Evolutionary conservation across 2,329 filamentous ascomycete genomes (phyloP).

Genomic region (Xylaria sp.): DNA sequence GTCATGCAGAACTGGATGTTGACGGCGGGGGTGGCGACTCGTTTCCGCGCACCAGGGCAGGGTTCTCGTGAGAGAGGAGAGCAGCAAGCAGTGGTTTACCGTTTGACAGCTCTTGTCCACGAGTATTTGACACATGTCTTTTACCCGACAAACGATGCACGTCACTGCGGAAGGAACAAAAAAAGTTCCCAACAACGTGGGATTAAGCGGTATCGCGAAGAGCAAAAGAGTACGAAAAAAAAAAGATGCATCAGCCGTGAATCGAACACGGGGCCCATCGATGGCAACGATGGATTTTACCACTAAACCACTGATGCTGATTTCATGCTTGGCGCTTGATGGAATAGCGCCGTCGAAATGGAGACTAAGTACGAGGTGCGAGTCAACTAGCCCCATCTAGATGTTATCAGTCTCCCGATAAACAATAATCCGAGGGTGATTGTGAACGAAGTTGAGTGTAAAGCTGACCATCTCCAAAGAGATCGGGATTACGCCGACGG

Average conservation of each 20-base stretch:
- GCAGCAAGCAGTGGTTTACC: no score
- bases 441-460: no score
- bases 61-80: background rate
- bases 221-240: no score
- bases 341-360: background rate
- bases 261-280: slow-evolving; percentile 45
- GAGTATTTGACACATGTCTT: background rate
- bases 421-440: background rate
- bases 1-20: background rate
- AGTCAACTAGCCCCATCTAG: background rate
- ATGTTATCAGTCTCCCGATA: background rate
- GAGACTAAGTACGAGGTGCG: background rate
- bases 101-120: background rate
- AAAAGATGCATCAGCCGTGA: slow-evolving; percentile 35
- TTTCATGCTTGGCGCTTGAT: background rate
- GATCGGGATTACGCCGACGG: background rate
- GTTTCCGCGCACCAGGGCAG: no score
- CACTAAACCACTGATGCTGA: slow-evolving; percentile 33
- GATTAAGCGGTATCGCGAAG: background rate
- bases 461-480: background rate
- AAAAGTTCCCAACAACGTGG: background rate
- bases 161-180: background rate
- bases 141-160: background rate
- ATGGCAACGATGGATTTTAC: slow-evolving; percentile 51
- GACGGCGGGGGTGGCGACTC: background rate